These are phyloP conservation scores for Jaltomata sinuosa DNA, from an alignment of 257 asterid species.

Conservation along the genomic window DNA sequence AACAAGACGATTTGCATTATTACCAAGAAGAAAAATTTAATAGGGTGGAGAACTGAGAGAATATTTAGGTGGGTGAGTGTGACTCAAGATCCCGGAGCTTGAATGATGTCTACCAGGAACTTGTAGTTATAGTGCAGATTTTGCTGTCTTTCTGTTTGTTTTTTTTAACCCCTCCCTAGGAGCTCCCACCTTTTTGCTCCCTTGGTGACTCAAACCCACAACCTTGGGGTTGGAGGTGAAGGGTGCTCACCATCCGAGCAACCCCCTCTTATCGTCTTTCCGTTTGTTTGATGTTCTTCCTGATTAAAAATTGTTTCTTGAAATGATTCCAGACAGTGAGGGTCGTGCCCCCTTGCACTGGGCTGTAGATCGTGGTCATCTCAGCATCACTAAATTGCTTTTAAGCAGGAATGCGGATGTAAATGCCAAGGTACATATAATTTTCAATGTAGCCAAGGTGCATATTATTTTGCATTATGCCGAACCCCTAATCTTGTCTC, in stretches of 20 bases:
- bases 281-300: background rate
- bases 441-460: conserved; percentile 43
- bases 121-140: conserved; percentile 2
- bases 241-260: no score
- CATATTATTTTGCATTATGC: background rate
- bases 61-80: background rate
- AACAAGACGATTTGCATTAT: background rate
- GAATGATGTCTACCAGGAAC: background rate
- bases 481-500: background rate
- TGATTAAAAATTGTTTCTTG: conserved; percentile 9
- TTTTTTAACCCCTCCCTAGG: no score
- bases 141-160: background rate
- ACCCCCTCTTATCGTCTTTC: no score
- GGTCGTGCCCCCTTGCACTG: conserved; percentile 97
- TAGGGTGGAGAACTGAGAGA: background rate
- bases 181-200: no score
- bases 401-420: conserved; percentile 67
- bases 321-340: conserved; percentile 70
- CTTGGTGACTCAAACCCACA: no score
- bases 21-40: background rate
- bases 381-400: conserved; percentile 47
- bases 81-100: background rate
- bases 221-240: no score
- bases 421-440: conserved; percentile 58
- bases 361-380: conserved; percentile 99